phyloP scores from a whole-genome alignment of 148 eudicot species.

The Vaccinium vitisidaea region DNA sequence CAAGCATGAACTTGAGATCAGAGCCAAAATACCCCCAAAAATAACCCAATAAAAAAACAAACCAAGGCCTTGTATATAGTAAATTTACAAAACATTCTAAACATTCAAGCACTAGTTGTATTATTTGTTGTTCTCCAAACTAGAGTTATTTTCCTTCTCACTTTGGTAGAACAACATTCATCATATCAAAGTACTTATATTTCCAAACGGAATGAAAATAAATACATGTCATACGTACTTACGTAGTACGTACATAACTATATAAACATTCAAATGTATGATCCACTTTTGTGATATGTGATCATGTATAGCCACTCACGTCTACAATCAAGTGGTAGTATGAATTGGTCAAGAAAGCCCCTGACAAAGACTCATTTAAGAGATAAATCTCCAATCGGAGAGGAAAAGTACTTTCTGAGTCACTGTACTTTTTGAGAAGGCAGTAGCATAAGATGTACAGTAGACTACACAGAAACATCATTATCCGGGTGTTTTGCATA shows the following conservation, averaged over 20 bases:
- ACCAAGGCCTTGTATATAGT: background rate
- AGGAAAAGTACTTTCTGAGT: no score
- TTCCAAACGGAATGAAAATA: background rate
- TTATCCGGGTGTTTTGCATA: background rate
- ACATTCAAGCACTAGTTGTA: background rate
- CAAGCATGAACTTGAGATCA: conserved; percentile 11
- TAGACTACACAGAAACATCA: background rate
- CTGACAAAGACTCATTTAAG: background rate
- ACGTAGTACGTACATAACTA: background rate
- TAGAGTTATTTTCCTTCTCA: background rate
- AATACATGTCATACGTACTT: background rate
- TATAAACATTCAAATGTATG: no score
- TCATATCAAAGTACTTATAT: background rate
- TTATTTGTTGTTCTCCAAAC: background rate
- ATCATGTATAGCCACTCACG: no score
- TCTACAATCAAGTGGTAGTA: background rate
- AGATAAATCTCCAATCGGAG: background rate
- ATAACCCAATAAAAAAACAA: background rate
- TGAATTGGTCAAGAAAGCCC: background rate
- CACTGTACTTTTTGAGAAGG: no score
- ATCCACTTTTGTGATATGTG: no score
- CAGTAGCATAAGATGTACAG: background rate
- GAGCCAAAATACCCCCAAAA: background rate
- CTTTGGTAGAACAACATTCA: background rate
- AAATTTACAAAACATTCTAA: background rate